These are phyloP conservation scores for Syzygium grande DNA, from an alignment of 345 rosid species.

Conservation along the genomic window DNA sequence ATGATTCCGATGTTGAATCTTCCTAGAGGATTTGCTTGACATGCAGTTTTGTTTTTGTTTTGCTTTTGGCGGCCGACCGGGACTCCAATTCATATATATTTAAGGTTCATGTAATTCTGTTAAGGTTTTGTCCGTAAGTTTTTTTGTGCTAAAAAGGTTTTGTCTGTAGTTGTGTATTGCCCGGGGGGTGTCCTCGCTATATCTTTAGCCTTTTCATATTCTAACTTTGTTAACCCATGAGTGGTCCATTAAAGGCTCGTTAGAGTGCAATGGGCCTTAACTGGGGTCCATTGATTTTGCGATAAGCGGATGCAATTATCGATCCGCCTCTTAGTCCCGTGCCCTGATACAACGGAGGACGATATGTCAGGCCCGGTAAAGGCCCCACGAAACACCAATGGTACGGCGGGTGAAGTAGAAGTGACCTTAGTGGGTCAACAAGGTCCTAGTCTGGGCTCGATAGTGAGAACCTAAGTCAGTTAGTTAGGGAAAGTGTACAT, in stretches of 20 bases:
- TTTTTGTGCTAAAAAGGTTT: not conserved
- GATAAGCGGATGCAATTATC: not conserved
- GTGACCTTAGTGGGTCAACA: not conserved
- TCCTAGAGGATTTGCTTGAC: conserved; percentile 15
- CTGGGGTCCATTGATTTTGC: not conserved
- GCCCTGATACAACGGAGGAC: not conserved
- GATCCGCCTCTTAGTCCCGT: not conserved
- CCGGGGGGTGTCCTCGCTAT: not conserved
- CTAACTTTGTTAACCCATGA: not conserved
- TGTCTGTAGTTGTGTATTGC: not conserved
- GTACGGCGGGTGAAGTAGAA: not conserved
- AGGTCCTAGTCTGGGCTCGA: not conserved
- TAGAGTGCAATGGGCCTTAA: not conserved
- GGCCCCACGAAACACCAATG: not conserved
- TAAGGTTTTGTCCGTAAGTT: not conserved
- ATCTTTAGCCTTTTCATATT: not conserved
- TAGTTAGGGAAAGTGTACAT: no score
- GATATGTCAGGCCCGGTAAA: not conserved
- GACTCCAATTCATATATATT: not conserved
- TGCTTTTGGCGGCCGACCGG: not conserved
- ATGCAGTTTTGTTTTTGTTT: not conserved
- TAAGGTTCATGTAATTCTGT: not conserved
- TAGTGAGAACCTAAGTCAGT: no score
- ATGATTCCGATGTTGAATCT: conserved; percentile 76
- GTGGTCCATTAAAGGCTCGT: not conserved